Percentiles rank a stretch among this genome's conserved stretches.
Evolutionary conservation across 768 basidiomycete species (phyloP).

Genomic region (Mycena epipterygia): DNA sequence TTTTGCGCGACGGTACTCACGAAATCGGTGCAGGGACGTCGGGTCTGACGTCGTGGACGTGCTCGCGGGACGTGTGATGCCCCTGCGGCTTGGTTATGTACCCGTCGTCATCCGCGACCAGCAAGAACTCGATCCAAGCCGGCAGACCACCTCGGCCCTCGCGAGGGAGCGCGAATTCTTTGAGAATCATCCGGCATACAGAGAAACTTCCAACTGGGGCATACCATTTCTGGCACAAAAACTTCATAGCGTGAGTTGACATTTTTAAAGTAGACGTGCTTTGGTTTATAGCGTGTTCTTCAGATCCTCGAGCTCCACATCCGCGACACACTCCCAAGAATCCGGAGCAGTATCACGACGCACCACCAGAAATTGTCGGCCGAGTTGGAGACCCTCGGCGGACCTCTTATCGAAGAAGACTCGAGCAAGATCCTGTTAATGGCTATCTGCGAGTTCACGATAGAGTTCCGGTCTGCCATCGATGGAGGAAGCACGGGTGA

Average conservation of each 20-base stretch:
- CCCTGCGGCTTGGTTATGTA: slow-evolving; percentile 95
- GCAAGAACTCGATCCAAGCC: slow-evolving; percentile 93
- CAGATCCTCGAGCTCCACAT: slow-evolving; percentile 99
- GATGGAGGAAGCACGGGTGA: slow-evolving; percentile 99
- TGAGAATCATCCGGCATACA: slow-evolving; percentile 94
- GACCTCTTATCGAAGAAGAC: slow-evolving; percentile 89
- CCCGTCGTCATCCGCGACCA: slow-evolving; percentile 99
- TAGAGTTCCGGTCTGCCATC: slow-evolving; percentile 96
- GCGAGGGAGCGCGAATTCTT: slow-evolving; percentile 95
- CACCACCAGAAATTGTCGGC: slow-evolving; percentile 91
- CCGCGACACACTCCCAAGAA: slow-evolving; percentile 96
- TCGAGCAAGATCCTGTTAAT: slow-evolving; percentile 93
- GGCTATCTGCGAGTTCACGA: slow-evolving; percentile 98
- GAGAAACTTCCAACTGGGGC: slow-evolving; percentile 96
- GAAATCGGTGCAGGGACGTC: slow-evolving; percentile 77
- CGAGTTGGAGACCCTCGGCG: slow-evolving; percentile 89
- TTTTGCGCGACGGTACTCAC: background rate
- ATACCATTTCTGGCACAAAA: slow-evolving; percentile 97
- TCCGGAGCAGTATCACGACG: slow-evolving; percentile 92
- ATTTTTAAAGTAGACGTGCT: slow-evolving; percentile 9
- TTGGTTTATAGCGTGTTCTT: background rate
- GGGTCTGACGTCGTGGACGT: slow-evolving; percentile 99
- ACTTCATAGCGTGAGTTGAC: slow-evolving; percentile 84
- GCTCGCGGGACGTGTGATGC: slow-evolving; percentile 96
- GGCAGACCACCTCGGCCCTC: slow-evolving; percentile 86